phyloP scores from a whole-genome alignment of 768 basidiomycete species.

The Boletus insuetus region DNA sequence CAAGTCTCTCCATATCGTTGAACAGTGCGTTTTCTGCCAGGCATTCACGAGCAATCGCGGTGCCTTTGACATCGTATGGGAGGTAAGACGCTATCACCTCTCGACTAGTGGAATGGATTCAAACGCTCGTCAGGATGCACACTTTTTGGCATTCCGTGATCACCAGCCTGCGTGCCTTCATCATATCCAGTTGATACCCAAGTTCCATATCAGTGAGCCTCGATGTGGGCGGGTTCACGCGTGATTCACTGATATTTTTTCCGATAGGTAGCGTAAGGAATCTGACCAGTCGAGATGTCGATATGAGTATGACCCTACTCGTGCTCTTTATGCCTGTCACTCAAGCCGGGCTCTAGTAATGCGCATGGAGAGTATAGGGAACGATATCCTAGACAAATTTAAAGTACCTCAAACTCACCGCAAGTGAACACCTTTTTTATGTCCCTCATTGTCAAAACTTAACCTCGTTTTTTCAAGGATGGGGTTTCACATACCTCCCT shows the following conservation, averaged over 20 bases:
- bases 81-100: conserved; percentile 32
- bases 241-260: not conserved
- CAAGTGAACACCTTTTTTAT: conserved; percentile 36
- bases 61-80: conserved; percentile 49
- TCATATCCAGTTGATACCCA: conserved; percentile 54
- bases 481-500: conserved; percentile 83
- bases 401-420: conserved; percentile 42
- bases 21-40: conserved; percentile 40
- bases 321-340: conserved; percentile 18
- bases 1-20: not conserved
- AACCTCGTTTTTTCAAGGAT: conserved; percentile 42
- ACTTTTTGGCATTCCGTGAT: conserved; percentile 53
- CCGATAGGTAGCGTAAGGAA: conserved; percentile 52
- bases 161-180: conserved; percentile 45
- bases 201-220: conserved; percentile 46
- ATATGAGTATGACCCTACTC: conserved; percentile 43
- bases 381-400: conserved; percentile 47
- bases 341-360: conserved; percentile 34
- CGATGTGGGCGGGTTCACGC: not conserved
- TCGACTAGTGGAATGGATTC: not conserved
- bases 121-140: conserved; percentile 36
- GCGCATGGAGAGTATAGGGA: conserved; percentile 50
- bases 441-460: not conserved
- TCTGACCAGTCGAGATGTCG: conserved; percentile 42
- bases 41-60: conserved; percentile 33